Evolutionary conservation across 176 grass and related monocot species (phyloP), one percentile per base, ranked within the genome.

Genomic region (Eragrostis curvula): DNA sequence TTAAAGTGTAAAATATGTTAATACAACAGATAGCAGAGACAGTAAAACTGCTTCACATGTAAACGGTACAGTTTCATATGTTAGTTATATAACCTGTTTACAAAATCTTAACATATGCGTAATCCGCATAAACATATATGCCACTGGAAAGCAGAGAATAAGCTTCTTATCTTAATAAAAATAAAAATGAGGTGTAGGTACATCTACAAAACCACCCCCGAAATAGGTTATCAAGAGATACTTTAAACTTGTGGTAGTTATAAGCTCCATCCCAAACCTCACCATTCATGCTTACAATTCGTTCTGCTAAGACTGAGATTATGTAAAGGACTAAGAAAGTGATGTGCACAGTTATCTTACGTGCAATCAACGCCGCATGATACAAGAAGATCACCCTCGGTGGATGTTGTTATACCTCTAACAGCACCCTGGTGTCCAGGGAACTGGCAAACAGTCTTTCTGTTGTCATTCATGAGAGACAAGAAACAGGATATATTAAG

Each of bases 301-400:
- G 70, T 60, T 78, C 14, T n/a, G 50, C 9, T 62, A 13, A 88
- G 40, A 79, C 5, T 28, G 58, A 59, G n/a, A 49, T 8, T 16
- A 24, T 46, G 3, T 15, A 80, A 60, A 48, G 44, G 52, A 28
- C 2, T 59, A 90, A 87, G 55, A 16, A 83, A 55, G 39, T 55
- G 29, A 41, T 29, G 60, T 36, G 30, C 24, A 70, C 17, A 83
- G 42, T 76, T 32, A 67, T 87, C 96, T 88, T 89, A 95, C 96
- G 87, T 98, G 96, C 90, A 88, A 56, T 98, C 96, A 74, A 86
- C 87, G 14, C 96, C 96, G 39, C 96, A 95, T n/a, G 96, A 95
- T 88, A 98, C 59, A 8, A 98, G 92, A 87, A 93, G 83, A 79
- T 90, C 96, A 21, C 96, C 96, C 42, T 98, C 82, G 0, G 96